phyloP scores from a whole-genome alignment of 805 yeast genomes.

The Barnettozyma vustinii region DNA sequence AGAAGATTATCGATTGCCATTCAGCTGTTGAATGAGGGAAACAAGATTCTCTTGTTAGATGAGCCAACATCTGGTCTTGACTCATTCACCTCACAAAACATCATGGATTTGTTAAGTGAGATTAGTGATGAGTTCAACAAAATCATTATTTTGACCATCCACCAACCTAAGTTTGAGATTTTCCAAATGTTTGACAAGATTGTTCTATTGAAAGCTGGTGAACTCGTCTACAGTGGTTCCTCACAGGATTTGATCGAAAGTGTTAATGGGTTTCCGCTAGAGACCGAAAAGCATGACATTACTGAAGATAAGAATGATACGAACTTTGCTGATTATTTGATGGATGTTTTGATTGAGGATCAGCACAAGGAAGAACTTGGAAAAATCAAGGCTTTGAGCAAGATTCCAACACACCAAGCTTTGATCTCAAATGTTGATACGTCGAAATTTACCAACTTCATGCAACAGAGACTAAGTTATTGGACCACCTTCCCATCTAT shows the following conservation, averaged over 20 bases:
- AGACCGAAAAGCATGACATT: conserved; percentile 9
- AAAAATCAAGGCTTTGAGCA: conserved; percentile 8
- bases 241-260: conserved; percentile 41
- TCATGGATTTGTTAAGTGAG: conserved; percentile 51
- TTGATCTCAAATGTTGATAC: not conserved
- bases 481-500: conserved; percentile 30
- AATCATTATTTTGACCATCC: conserved; percentile 73
- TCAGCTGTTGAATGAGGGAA: conserved; percentile 66
- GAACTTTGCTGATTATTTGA: conserved; percentile 69
- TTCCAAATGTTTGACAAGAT: conserved; percentile 65
- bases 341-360: conserved; percentile 63
- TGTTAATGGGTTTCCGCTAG: conserved; percentile 27
- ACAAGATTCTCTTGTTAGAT: conserved; percentile 61
- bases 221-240: conserved; percentile 55
- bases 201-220: conserved; percentile 42
- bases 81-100: conserved; percentile 68
- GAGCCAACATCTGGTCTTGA: conserved; percentile 91
- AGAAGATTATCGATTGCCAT: conserved; percentile 79
- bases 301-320: conserved; percentile 36
- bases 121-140: conserved; percentile 51
- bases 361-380: conserved; percentile 31
- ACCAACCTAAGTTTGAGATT: conserved; percentile 73
- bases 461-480: conserved; percentile 9
- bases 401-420: not conserved
- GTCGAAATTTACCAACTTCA: conserved; percentile 1